Base-by-base conservation (phyloP, 306 rosid species). In the Quercus suber region DNA sequence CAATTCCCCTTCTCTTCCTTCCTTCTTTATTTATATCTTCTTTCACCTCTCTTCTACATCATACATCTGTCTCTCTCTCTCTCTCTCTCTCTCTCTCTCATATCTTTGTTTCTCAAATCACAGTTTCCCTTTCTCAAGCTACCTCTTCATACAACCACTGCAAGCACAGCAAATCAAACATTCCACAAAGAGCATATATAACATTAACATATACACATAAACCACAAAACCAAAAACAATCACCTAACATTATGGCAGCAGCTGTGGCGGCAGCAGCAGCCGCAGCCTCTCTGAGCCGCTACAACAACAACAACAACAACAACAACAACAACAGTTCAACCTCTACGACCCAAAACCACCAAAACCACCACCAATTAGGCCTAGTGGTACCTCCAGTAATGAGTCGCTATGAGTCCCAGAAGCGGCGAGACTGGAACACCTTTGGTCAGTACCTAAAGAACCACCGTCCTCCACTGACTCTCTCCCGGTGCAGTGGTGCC, bases 391-490 rank as follows among this genome's bases (percentile, higher is more conserved):
- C 35, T 1, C 35, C 82, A 4, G 45, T 60, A 37, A 86, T 88
- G 45, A 94, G 93, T 77, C 82, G 94, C 20, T 92, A 92, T 55
- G 97, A 94, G 80, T 90, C 97, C 3, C 98, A 92, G 72, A 92
- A 94, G 88, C 83, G 92, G 73, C 84, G 97, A 14, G 97, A 92
- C 85, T 92, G 97, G 97, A 90, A 87, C 89, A 90, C 98, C 10
- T 94, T 94, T 73, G 97, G 96, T 27, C 98, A 94, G 82, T 94
- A 94, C 79, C 80, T 94, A 35, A 92, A 88, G 81, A 94, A 94
- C 74, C 98, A 92, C 64, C 87, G 94, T 65, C 98, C 98, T 0
- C 94, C 98, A 1, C 79, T 94, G 18, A 63, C 87, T 15, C 91
- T 94, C 1, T 87, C 94, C 0, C 90, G 92, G 64, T 92, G 97